Conservation (phyloP, 1,284 basidiomycete species). For the Anthracocystis setariae region DNA sequence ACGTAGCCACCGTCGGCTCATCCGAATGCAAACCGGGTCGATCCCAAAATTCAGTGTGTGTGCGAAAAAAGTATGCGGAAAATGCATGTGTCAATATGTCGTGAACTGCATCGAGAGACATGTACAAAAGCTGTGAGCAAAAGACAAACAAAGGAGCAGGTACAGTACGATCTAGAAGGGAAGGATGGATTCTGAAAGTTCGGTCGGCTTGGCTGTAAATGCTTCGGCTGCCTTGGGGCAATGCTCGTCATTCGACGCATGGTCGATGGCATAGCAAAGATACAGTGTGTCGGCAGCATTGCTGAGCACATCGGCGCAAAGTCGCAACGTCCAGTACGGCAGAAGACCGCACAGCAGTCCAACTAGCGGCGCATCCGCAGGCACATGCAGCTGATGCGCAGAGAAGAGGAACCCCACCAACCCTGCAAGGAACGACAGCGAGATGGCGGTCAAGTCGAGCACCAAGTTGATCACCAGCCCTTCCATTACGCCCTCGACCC, state of each 20-base stretch:
- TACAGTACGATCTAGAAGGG: slow-evolving; percentile 34
- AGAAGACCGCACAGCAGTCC: slow-evolving; percentile 80
- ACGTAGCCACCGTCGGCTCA: background rate
- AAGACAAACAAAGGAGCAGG: background rate
- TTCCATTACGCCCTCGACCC: slow-evolving; percentile 63
- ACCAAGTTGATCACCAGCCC: slow-evolving; percentile 76
- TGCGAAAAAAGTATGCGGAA: background rate
- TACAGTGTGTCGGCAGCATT: slow-evolving; percentile 85
- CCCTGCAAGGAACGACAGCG: slow-evolving; percentile 80
- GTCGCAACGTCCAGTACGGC: slow-evolving; percentile 82
- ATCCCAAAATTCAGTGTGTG: background rate
- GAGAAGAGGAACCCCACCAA: slow-evolving; percentile 86
- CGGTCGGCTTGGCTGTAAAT: slow-evolving; percentile 34
- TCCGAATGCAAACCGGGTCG: background rate
- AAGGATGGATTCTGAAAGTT: slow-evolving; percentile 32
- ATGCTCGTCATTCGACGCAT: slow-evolving; percentile 71
- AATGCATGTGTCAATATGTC: background rate
- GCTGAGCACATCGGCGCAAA: slow-evolving; percentile 81
- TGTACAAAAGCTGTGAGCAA: slow-evolving; percentile 1
- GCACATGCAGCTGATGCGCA: slow-evolving; percentile 81
- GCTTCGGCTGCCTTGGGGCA: slow-evolving; percentile 43
- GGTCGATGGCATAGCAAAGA: slow-evolving; percentile 87
- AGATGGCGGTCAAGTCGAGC: slow-evolving; percentile 77
- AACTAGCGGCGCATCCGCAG: slow-evolving; percentile 80
- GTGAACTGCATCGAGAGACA: slow-evolving; percentile 4